Base-by-base conservation (phyloP, 139 green algal genomes). In the Chlamydomonas sphaeroides region DNA sequence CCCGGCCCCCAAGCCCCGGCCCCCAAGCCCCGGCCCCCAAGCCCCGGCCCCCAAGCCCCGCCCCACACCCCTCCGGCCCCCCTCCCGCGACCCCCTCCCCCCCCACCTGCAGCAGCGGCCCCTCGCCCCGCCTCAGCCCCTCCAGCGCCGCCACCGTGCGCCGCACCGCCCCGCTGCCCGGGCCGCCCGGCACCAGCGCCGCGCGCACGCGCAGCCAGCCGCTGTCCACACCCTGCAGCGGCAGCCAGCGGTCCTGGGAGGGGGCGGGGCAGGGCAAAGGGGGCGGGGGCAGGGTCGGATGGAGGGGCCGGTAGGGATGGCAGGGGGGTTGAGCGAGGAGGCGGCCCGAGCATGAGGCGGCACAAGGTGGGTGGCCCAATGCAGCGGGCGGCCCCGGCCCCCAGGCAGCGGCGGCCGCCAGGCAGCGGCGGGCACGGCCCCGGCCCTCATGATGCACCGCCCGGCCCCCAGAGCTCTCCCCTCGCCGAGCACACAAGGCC, bases 171-270 rank as follows among this genome's bases (percentile, higher is more conserved):
- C 62, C 21, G 5, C 53, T 77, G 26, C 86, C 85, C 26, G 70
- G 70, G 1, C 35, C 8, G 18, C 84, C 88, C 25, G 88, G 66
- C 45, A 90, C 81, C 36, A 85, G 36, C 1, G 79, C 80, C 85
- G 90, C 36, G 5, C 88, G 85, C 57, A 92, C 73, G 25, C 88
- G 68, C 39, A 92, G 42, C 63, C 88, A 83, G 25, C 78, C 88
- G 25, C 63, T 71, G 6, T 87, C 85, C 8, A 41, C 81, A 21
- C 85, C 88, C 26, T n/a, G 67, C 28, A 92, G 74, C 3, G 84
- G 81, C 32, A 85, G n/a, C 88, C 88, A 92, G 15, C 85, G 88
- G 68, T 92, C 88, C 85, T 89, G 76, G 35, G 41, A n/a, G 36
- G 49, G 36, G 1, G 36, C 2, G 57, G 26, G 23, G 35, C 56